Percentiles rank a stretch among this genome's conserved stretches.
Conservation (phyloP, 176 grass and related monocot species). For the sorghum (Sorghum bicolor) region Sorghum_bicolor_NCBIv3 NC_012876.2:64053501-64054000, state of each 20-base stretch:
- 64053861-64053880: constrained; percentile 20
- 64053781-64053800: constrained; percentile 73
- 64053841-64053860: constrained; percentile 8
- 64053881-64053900: background rate
- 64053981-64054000: background rate
- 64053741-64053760: constrained; percentile 25
- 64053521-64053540: constrained; percentile 51
- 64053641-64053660: constrained; percentile 82
- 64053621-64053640: constrained; percentile 57
- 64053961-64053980: constrained; percentile 28
- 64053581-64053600: constrained; percentile 32
- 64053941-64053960: constrained; percentile 16
- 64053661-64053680: constrained; percentile 66
- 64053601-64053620: constrained; percentile 55
- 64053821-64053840: constrained; percentile 20
- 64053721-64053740: background rate
- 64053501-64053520: constrained; percentile 34
- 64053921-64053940: constrained; percentile 42
- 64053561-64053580: constrained; percentile 47
- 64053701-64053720: constrained; percentile 43
- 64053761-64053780: constrained; percentile 54
- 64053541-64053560: constrained; percentile 38
- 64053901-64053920: background rate
- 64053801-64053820: constrained; percentile 40
- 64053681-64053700: constrained; percentile 52